Percentiles rank a stretch among this genome's conserved stretches.
Evolutionary conservation across 495 filamentous ascomycete genomes (phyloP).

Genomic region (Penicillium longicatenatum): DNA sequence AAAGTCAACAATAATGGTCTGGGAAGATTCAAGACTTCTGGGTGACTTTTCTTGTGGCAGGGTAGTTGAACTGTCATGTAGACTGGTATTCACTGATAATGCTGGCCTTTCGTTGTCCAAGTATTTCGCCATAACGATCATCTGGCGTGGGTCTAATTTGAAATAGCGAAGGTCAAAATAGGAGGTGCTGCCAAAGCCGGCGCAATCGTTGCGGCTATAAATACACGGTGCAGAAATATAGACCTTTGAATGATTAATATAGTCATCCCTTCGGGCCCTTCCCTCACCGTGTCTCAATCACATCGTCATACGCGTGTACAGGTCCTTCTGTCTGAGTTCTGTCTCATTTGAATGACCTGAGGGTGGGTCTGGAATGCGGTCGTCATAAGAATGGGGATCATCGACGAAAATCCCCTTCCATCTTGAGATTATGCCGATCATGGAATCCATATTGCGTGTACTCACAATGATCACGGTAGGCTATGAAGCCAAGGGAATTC

Average conservation of each 20-base stretch:
- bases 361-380: neutral
- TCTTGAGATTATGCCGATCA: neutral
- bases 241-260: neutral
- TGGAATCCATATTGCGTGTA: neutral
- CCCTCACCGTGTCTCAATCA: neutral
- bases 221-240: no score
- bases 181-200: no score
- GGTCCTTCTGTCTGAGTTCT: neutral
- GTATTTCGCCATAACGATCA: neutral
- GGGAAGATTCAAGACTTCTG: neutral
- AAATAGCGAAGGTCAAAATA: neutral
- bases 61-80: neutral
- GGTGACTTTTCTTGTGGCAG: neutral
- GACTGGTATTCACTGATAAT: neutral
- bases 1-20: neutral
- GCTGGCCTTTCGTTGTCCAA: neutral
- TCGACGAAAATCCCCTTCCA: neutral
- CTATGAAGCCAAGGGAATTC: no score
- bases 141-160: neutral
- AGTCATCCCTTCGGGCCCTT: neutral
- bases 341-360: neutral
- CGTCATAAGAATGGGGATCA: neutral
- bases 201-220: no score
- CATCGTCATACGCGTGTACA: neutral
- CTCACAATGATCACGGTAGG: neutral